Evolutionary conservation across 2,329 filamentous ascomycete species (phyloP), one percentile per base, ranked within the genome.

Genomic region (Myrmaecium sp.): DNA sequence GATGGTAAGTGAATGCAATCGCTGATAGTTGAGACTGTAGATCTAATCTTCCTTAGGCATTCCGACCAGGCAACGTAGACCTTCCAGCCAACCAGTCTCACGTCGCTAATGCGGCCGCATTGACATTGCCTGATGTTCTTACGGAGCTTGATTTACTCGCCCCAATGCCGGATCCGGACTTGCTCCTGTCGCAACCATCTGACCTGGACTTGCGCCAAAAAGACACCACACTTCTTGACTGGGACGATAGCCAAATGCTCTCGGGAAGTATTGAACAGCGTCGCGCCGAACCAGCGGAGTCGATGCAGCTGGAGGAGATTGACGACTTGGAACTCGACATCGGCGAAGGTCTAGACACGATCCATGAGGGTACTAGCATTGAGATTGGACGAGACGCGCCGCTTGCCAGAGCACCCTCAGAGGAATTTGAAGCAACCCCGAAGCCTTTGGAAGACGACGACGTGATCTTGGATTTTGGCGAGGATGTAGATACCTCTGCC

Each of bases 31-130:
- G 7, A 20, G n/a, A 20, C n/a, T 20, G n/a, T n/a, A 7, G 18
- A 13, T 25, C 11, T 27, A 30, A 17, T 12, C 10, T 14, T 22
- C 17, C 17, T 31, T 25, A 93, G 86, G 86, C 89, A 21, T 98
- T 95, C 58, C 79, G 84, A 33, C 81, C 86, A 25, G 86, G 86
- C 37, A 94, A 94, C 55, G 91, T 95, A 47, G 89, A 98, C 53
- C 68, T 95, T 41, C 81, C 84, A n/a, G 67, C 73, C 26, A 81
- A 78, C 43, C 64, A 62, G 29, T 55, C 86, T 10, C 75, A 81
- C 42, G 65, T 79, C 36, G 77, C 80, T 16, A 83, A 83, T 41
- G 77, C 84, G 25, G 81, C 84, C 48, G 76, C 82, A 15, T 68
- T 95, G 36, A 79, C 86, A 43, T 66, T 98, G 29, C 83, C 84